Conservation (phyloP, 2,329 filamentous ascomycete genomes). For the Aureobasidium lini region DNA sequence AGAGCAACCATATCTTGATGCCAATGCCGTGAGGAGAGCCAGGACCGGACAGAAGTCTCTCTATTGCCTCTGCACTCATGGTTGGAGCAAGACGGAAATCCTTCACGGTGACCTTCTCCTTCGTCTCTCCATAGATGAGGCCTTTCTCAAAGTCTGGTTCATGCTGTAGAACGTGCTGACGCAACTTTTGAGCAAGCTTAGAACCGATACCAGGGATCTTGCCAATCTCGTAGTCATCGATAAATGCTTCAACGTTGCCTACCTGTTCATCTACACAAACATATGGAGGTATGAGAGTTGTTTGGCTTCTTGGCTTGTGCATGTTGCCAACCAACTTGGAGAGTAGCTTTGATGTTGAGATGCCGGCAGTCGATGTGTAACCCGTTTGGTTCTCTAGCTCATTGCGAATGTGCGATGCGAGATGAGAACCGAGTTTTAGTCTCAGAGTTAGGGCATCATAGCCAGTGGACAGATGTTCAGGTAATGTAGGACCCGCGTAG, state of each 20-base stretch:
- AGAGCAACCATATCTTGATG: conserved; percentile 62
- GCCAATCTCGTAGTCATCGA: conserved; percentile 68
- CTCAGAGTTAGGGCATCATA: conserved; percentile 37
- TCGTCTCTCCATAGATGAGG: conserved; percentile 42
- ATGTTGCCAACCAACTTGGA: conserved; percentile 77
- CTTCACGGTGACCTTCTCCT: conserved; percentile 55
- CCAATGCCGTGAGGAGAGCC: conserved; percentile 67
- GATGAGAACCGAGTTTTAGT: conserved; percentile 70
- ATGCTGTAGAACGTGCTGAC: conserved; percentile 50
- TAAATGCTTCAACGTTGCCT: conserved; percentile 51
- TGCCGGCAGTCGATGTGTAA: conserved; percentile 80
- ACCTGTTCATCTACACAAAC: conserved; percentile 23
- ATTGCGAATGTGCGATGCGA: conserved; percentile 66
- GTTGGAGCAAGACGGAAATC: conserved; percentile 56
- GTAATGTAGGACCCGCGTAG: conserved; percentile 58
- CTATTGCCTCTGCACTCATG: conserved; percentile 58
- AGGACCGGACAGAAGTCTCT: conserved; percentile 61
- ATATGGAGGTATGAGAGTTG: conserved; percentile 65
- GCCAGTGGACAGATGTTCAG: conserved; percentile 21
- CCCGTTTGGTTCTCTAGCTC: conserved; percentile 68
- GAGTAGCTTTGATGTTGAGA: conserved; percentile 79
- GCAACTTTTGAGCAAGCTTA: conserved; percentile 63
- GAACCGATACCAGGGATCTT: conserved; percentile 80
- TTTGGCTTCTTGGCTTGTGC: conserved; percentile 84
- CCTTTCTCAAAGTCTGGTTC: conserved; percentile 36